A percentile compares a stretch with the other conserved stretches of the same genome.
These are phyloP conservation scores for Meyerozyma carpophila DNA, from an alignment of 1,139 yeast genomes.

Conservation along the genomic window DNA sequence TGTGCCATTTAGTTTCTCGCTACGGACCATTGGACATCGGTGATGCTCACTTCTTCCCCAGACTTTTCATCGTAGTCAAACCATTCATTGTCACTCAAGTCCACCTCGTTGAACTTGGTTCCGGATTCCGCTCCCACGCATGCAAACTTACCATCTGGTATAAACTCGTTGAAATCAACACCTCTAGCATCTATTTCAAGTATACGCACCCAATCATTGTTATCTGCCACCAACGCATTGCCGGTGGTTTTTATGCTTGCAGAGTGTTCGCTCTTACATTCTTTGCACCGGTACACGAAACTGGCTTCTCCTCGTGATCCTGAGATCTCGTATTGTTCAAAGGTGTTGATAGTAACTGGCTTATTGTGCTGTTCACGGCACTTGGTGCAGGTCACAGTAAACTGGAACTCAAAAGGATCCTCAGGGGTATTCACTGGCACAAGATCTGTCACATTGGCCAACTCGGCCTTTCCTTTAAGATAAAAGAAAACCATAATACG, in stretches of 20 bases:
- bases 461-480: slow-evolving; percentile 54
- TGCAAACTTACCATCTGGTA: slow-evolving; percentile 62
- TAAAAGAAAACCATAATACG: slow-evolving; percentile 32
- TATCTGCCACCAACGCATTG: slow-evolving; percentile 21
- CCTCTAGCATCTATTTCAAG: slow-evolving; percentile 85
- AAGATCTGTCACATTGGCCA: slow-evolving; percentile 60
- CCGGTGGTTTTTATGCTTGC: slow-evolving; percentile 34
- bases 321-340: slow-evolving; percentile 53
- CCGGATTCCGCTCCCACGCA: slow-evolving; percentile 53
- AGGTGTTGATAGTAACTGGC: slow-evolving; percentile 64
- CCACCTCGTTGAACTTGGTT: slow-evolving; percentile 59
- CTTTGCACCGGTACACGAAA: slow-evolving; percentile 72
- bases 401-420: slow-evolving; percentile 68
- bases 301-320: slow-evolving; percentile 84
- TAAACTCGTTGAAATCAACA: slow-evolving; percentile 62
- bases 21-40: slow-evolving; percentile 60
- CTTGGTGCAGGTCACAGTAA: slow-evolving; percentile 66
- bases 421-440: slow-evolving; percentile 56
- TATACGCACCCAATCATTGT: slow-evolving; percentile 34
- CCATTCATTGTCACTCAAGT: slow-evolving; percentile 81
- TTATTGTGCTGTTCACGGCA: slow-evolving; percentile 79
- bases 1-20: slow-evolving; percentile 6
- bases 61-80: slow-evolving; percentile 91
- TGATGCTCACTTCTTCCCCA: slow-evolving; percentile 73
- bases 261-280: slow-evolving; percentile 47